Conservation (phyloP, 345 rosid genomes). For the Camelina laxa region DNA sequence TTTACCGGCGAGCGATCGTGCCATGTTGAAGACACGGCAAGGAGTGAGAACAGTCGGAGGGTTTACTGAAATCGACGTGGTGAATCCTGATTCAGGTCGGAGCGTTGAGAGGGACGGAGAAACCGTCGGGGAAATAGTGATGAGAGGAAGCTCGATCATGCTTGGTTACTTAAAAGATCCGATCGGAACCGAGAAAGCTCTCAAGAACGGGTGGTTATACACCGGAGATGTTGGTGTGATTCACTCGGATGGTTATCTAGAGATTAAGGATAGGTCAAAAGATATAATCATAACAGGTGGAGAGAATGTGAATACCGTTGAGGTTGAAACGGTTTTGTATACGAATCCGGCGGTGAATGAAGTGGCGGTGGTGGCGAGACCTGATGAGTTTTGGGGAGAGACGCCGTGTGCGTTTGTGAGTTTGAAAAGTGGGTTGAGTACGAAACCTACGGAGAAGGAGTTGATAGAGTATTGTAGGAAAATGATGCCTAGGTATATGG, state of each 20-base stretch:
- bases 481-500: slow-evolving; percentile 65
- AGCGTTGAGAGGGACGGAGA: slow-evolving; percentile 67
- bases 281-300: slow-evolving; percentile 88
- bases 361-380: slow-evolving; percentile 87
- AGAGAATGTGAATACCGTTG: slow-evolving; percentile 78
- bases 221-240: slow-evolving; percentile 79
- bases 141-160: slow-evolving; percentile 74
- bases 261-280: slow-evolving; percentile 75
- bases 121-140: slow-evolving; percentile 65
- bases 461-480: slow-evolving; percentile 50
- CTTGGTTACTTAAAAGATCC: slow-evolving; percentile 78
- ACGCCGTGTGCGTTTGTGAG: slow-evolving; percentile 71
- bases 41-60: slow-evolving; percentile 59
- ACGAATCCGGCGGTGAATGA: slow-evolving; percentile 65
- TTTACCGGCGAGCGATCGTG: slow-evolving; percentile 60
- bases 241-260: slow-evolving; percentile 69
- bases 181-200: slow-evolving; percentile 52
- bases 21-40: slow-evolving; percentile 71
- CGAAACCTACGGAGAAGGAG: slow-evolving; percentile 46
- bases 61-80: slow-evolving; percentile 59
- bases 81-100: slow-evolving; percentile 53
- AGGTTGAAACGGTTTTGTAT: slow-evolving; percentile 75
- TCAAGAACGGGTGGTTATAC: slow-evolving; percentile 67
- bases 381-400: slow-evolving; percentile 86
- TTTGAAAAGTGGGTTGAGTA: slow-evolving; percentile 48